These are phyloP conservation scores for Candida manassasensis DNA, from an alignment of 805 yeast genomes.

Conservation along the genomic window DNA sequence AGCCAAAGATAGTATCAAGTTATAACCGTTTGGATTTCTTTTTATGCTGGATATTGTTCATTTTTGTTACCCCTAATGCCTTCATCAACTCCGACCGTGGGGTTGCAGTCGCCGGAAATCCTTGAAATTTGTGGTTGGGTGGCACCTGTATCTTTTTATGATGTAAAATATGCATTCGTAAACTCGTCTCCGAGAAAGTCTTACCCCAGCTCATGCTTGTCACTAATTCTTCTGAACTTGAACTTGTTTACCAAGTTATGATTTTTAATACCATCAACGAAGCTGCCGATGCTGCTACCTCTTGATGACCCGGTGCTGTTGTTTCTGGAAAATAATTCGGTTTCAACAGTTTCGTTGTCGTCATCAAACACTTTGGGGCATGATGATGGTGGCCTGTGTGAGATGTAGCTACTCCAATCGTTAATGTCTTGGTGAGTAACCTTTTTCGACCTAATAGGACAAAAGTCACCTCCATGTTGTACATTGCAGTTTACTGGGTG, in stretches of 20 bases:
- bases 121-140: too few species aligned
- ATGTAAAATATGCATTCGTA: too few species aligned
- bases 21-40: too few species aligned
- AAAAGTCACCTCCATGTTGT: not conserved
- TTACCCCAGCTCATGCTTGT: not conserved
- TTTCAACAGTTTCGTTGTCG: conserved; percentile 1
- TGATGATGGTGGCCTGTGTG: not conserved
- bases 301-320: conserved; percentile 4
- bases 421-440: not conserved
- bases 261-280: conserved; percentile 3
- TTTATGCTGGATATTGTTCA: too few species aligned
- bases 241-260: not conserved
- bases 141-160: too few species aligned
- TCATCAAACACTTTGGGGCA: conserved; percentile 1
- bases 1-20: too few species aligned
- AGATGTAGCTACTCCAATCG: not conserved
- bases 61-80: too few species aligned
- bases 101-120: too few species aligned
- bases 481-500: not conserved
- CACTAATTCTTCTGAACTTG: not conserved
- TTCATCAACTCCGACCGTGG: too few species aligned
- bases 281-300: conserved; percentile 4
- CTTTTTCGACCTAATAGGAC: not conserved
- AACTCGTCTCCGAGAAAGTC: too few species aligned
- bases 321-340: conserved; percentile 3